Base-by-base conservation (phyloP, 176 grass and related monocot species). In the Zizania latifolia region DNA sequence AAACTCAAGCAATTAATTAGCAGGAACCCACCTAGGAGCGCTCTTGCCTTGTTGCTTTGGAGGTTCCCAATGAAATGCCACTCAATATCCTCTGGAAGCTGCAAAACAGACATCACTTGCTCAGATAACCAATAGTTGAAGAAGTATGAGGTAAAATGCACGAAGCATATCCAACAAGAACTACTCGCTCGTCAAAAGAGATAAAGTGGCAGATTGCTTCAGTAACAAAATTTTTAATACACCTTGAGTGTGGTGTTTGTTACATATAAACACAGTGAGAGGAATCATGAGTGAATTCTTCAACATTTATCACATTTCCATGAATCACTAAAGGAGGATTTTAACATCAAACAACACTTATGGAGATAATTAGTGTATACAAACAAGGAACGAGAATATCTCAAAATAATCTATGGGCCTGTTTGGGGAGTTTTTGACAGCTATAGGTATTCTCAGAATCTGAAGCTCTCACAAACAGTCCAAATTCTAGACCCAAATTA, bases 41-140 rank as follows among this genome's bases (percentile, higher is more conserved):
- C 58, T 74, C 39, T 94, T 14, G 81, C 91, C 92, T 98, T 98
- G 76, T 98, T 98, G 73, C 95, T 94, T 73, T 98, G 95, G 50
- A 98, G 73, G 58, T 98, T 92, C 14, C 95, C 89, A 70, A 98
- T 94, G 62, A 98, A 94, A 83, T 98, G 91, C 95, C 95, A 94
- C 44, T 98, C 91, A 76, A 94, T 90, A 88, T 99, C 91, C 53
- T 72, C 76, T 31, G 95, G 91, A 82, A 99, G 91, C 95, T 99
- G 64, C 45, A 92, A 92, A 53, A 34, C 68, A 62, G 68, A 82
- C 10, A 79, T 16, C 1, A 56, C 64, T 37, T 50, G 32, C 24
- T 87, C 28, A 87, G 74, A 53, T 33, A 68, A 9, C 65, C 28
- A 62, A 56, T 57, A 22, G 10, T 37, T 21, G 8, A 22, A 69